Conservation (phyloP, 2,329 filamentous ascomycete genomes). For the Alternaria solani region DNA sequence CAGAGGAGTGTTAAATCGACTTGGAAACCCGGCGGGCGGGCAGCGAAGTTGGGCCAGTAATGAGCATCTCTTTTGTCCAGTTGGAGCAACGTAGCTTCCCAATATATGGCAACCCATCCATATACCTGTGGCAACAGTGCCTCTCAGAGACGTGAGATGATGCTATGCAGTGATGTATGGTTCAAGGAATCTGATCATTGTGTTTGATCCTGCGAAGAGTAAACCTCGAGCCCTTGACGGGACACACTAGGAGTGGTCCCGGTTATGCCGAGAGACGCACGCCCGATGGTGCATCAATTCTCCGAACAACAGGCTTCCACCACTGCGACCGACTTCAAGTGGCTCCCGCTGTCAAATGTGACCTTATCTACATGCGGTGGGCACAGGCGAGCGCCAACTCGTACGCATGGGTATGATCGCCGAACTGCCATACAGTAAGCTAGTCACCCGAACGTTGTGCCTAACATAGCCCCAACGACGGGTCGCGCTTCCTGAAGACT, state of each 20-base stretch:
- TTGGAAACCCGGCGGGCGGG: not conserved
- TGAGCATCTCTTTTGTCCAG: not conserved
- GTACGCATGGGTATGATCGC: conserved; percentile 2
- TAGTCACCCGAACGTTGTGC: conserved; percentile 1
- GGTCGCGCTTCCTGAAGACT: not conserved
- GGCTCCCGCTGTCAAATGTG: conserved; percentile 15
- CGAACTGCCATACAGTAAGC: conserved; percentile 8
- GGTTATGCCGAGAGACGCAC: not conserved
- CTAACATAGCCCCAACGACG: conserved; percentile 5
- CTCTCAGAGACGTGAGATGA: not conserved
- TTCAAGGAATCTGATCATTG: not conserved
- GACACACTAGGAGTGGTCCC: not conserved
- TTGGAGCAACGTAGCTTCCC: not conserved
- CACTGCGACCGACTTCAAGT: not conserved
- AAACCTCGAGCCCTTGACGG: not conserved
- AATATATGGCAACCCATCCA: not conserved
- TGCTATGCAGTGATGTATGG: not conserved
- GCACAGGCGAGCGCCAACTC: conserved; percentile 2
- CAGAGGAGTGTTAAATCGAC: not conserved
- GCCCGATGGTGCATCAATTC: not conserved
- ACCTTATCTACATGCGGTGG: conserved; percentile 9
- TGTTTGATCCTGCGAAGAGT: not conserved
- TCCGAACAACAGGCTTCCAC: conserved; percentile 9
- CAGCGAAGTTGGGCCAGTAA: not conserved
- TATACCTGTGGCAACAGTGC: not conserved